These are phyloP conservation scores for Kewa caespitosa DNA, from an alignment of 179 eudicot species.

Conservation along the genomic window DNA sequence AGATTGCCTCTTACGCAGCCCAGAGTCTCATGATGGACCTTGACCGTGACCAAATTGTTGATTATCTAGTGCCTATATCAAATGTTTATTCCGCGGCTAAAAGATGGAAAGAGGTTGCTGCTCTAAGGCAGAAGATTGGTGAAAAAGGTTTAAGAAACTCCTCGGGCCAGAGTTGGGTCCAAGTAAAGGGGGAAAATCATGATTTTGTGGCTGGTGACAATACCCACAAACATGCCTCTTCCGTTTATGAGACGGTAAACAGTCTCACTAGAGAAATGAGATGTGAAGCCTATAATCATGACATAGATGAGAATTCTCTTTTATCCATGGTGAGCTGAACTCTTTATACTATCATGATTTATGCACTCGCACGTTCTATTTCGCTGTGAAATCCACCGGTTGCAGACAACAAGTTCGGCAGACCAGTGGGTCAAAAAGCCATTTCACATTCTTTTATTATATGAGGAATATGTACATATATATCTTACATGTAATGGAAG, in stretches of 20 bases:
- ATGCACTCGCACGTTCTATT: background rate
- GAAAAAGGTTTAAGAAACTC: constrained; percentile 35
- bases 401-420: background rate
- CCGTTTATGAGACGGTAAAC: constrained; percentile 39
- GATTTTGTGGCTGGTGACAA: constrained; percentile 48
- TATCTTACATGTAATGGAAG: background rate
- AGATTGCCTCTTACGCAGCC: constrained; percentile 43
- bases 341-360: background rate
- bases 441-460: background rate
- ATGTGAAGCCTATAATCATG: constrained; percentile 22
- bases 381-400: background rate
- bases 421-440: background rate
- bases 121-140: constrained; percentile 43
- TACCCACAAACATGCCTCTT: constrained; percentile 31
- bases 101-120: constrained; percentile 51
- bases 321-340: background rate
- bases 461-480: background rate
- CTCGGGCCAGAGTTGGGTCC: constrained; percentile 55
- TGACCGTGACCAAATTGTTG: constrained; percentile 45
- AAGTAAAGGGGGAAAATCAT: constrained; percentile 43
- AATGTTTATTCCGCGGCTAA: constrained; percentile 44
- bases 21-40: constrained; percentile 31
- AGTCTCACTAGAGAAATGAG: constrained; percentile 28
- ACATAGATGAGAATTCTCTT: constrained; percentile 16
- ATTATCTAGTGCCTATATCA: constrained; percentile 51